Percentiles rank a stretch among this genome's conserved stretches.
Evolutionary conservation across 257 asterid species (phyloP).

Genomic region (Coffea canephora): DNA sequence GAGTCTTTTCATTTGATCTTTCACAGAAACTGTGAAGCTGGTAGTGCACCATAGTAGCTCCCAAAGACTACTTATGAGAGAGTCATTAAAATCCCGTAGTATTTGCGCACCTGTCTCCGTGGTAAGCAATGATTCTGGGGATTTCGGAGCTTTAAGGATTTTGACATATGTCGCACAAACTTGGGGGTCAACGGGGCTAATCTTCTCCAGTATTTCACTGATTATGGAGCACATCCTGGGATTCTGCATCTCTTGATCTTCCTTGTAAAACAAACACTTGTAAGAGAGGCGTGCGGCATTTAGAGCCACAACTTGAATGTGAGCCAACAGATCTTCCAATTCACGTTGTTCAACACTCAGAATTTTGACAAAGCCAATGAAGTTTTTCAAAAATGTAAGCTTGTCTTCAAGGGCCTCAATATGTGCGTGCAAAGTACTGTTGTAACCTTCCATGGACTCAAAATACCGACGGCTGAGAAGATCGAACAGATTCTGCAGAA

Average conservation of each 20-base stretch:
- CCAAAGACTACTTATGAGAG: neutral
- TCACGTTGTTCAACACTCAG: neutral
- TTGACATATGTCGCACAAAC: neutral
- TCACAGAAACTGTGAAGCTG: neutral
- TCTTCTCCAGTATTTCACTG: neutral
- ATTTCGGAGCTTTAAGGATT: neutral
- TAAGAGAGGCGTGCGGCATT: neutral
- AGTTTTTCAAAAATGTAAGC: neutral
- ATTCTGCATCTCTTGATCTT: neutral
- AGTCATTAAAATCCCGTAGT: neutral
- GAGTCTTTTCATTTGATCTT: neutral
- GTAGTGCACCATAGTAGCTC: neutral
- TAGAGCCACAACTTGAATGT: neutral
- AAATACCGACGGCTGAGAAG: neutral
- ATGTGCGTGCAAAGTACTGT: too few species aligned
- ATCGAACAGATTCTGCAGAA: neutral
- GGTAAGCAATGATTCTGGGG: neutral
- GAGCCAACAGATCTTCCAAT: neutral
- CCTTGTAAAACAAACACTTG: neutral
- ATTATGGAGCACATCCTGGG: too few species aligned
- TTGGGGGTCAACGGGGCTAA: neutral
- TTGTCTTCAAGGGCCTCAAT: neutral
- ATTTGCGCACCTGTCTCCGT: neutral
- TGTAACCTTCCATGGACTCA: too few species aligned
- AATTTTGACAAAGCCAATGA: too few species aligned